A percentile compares a stretch with the other conserved stretches of the same genome.
phyloP scores from a whole-genome alignment of 371 early-diverging fungal genomes.

The Conidiobolus incongruus region DNA sequence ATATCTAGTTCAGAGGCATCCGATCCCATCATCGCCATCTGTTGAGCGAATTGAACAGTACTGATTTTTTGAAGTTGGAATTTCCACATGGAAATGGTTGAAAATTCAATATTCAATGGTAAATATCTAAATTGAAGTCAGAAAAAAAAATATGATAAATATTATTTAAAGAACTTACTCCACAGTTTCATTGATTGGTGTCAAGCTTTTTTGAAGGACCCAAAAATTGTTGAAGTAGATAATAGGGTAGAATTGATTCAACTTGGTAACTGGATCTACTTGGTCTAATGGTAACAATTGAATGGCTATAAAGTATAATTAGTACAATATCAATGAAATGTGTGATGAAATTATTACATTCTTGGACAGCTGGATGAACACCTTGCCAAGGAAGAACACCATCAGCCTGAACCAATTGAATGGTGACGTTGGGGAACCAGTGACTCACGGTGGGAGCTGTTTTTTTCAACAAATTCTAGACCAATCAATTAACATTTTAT shows the following conservation, averaged over 20 bases:
- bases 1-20: slow-evolving; percentile 31
- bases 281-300: slow-evolving; percentile 14
- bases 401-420: slow-evolving; percentile 31
- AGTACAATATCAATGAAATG: neutral
- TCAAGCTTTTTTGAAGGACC: slow-evolving; percentile 45
- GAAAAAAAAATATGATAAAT: neutral
- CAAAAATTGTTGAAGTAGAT: slow-evolving; percentile 74
- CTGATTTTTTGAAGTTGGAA: slow-evolving; percentile 41
- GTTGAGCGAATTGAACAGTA: slow-evolving; percentile 33
- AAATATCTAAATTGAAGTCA: slow-evolving; percentile 15
- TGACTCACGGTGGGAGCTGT: slow-evolving; percentile 38
- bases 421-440: slow-evolving; percentile 69
- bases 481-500: slow-evolving; percentile 5
- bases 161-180: slow-evolving; percentile 12
- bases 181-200: slow-evolving; percentile 49
- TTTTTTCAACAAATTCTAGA: neutral
- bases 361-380: slow-evolving; percentile 22
- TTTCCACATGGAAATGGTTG: slow-evolving; percentile 50
- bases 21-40: slow-evolving; percentile 39
- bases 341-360: slow-evolving; percentile 12
- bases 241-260: slow-evolving; percentile 38
- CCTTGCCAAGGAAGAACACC: slow-evolving; percentile 16
- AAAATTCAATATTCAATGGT: slow-evolving; percentile 38
- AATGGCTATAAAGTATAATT: slow-evolving; percentile 14
- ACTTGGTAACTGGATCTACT: slow-evolving; percentile 14